A percentile compares a stretch with the other conserved stretches of the same genome.
Conservation (phyloP, 2,329 filamentous ascomycete species). For the Fusarium sp. region DNA sequence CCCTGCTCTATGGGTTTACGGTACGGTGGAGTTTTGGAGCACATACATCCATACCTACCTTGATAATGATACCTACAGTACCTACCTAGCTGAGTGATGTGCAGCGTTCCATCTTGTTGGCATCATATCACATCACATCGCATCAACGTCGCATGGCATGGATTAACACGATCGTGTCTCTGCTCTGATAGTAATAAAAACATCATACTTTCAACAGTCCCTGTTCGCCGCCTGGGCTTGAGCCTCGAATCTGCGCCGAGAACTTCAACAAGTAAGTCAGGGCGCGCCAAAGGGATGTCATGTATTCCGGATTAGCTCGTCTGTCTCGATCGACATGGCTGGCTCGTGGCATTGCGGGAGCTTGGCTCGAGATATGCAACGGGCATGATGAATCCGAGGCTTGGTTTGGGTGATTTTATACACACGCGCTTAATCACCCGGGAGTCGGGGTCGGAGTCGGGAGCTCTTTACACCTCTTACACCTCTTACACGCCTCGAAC, state of each 20-base stretch:
- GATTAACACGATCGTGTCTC: conserved; percentile 3
- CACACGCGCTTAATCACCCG: conserved; percentile 10
- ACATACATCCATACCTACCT: too few species aligned
- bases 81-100: conserved; percentile 12
- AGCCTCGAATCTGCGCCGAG: conserved; percentile 23
- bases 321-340: conserved; percentile 19
- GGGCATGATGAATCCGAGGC: conserved; percentile 24
- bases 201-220: conserved; percentile 5
- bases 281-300: conserved; percentile 27
- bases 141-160: conserved; percentile 29
- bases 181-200: conserved; percentile 12
- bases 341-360: conserved; percentile 18
- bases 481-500: background rate
- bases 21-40: conserved; percentile 29
- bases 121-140: conserved; percentile 32
- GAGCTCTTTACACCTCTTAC: background rate
- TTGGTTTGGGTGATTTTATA: conserved; percentile 9
- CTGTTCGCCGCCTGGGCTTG: conserved; percentile 20
- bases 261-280: conserved; percentile 24
- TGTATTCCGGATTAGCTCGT: conserved; percentile 24
- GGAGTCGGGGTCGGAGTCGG: background rate
- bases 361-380: conserved; percentile 28
- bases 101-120: conserved; percentile 25
- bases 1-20: background rate
- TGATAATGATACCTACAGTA: too few species aligned